Conservation (phyloP, 2,329 filamentous ascomycete genomes). For the Clarireedia sp. region DNA sequence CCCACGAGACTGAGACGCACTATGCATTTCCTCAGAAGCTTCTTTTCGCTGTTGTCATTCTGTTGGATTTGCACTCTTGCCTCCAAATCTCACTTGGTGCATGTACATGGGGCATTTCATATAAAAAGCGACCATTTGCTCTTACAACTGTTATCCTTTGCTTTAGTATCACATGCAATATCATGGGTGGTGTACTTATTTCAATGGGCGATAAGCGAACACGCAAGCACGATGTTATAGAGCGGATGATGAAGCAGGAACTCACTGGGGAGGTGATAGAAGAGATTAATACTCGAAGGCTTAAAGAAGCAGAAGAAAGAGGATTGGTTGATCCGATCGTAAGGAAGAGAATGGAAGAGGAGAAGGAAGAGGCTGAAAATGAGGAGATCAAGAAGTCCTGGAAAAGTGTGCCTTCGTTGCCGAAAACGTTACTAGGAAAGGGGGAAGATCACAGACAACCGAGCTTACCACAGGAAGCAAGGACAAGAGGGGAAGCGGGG, state of each 20-base stretch:
- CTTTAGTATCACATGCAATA: conserved; percentile 70
- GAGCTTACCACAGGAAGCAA: conserved; percentile 15
- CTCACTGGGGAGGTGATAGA: conserved; percentile 57
- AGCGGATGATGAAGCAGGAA: conserved; percentile 67
- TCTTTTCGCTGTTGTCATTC: conserved; percentile 64
- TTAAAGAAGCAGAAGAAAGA: conserved; percentile 62
- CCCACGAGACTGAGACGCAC: conserved; percentile 77
- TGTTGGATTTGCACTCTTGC: conserved; percentile 71
- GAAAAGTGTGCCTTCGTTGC: conserved; percentile 20
- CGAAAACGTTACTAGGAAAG: conserved; percentile 22
- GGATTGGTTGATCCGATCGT: conserved; percentile 19
- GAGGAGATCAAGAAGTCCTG: conserved; percentile 23
- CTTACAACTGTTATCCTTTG: conserved; percentile 75
- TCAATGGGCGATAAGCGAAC: conserved; percentile 67
- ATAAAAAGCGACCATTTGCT: conserved; percentile 58
- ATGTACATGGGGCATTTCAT: conserved; percentile 71
- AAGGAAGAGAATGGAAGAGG: conserved; percentile 42
- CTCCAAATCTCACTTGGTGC: conserved; percentile 74
- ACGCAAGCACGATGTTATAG: conserved; percentile 76
- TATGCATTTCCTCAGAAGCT: conserved; percentile 67
- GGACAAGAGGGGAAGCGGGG: conserved; percentile 13
- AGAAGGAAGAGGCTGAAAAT: conserved; percentile 34
- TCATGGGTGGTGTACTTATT: conserved; percentile 68
- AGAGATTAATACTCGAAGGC: conserved; percentile 79
- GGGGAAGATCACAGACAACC: conserved; percentile 24